These are phyloP conservation scores for Alnus rubra DNA, from an alignment of 306 rosid species.

Conservation along the genomic window DNA sequence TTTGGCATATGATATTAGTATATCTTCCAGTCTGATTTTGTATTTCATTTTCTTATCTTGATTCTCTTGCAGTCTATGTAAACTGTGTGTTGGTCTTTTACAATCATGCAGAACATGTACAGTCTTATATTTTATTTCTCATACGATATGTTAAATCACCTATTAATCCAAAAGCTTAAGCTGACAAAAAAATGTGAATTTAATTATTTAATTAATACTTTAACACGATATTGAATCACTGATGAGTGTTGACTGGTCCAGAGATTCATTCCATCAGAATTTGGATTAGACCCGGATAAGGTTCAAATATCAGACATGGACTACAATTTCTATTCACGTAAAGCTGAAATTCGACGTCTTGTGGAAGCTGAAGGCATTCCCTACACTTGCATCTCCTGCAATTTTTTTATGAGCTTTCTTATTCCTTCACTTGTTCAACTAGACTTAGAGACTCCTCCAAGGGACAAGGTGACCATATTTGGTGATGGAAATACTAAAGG, in stretches of 20 bases:
- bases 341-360: constrained; percentile 64
- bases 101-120: not conserved
- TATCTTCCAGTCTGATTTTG: not conserved
- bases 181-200: too few species aligned
- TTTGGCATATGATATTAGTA: not conserved
- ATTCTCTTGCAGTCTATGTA: not conserved
- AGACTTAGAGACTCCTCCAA: constrained; percentile 62
- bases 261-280: constrained; percentile 82
- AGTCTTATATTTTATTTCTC: not conserved
- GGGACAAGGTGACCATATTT: constrained; percentile 63
- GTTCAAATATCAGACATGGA: constrained; percentile 49
- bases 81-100: not conserved
- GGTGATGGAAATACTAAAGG: constrained; percentile 80
- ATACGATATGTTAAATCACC: not conserved
- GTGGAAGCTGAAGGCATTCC: constrained; percentile 71
- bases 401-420: constrained; percentile 57
- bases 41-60: not conserved
- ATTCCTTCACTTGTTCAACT: constrained; percentile 81
- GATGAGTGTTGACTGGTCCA: constrained; percentile 30
- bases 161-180: too few species aligned
- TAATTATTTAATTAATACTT: too few species aligned
- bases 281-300: constrained; percentile 72
- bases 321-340: constrained; percentile 55
- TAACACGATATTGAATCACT: too few species aligned
- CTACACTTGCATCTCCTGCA: constrained; percentile 62